Evolutionary conservation across 805 yeast species (phyloP), one percentile per base, ranked within the genome.

Genomic region (Myxozyma melibiosi): DNA sequence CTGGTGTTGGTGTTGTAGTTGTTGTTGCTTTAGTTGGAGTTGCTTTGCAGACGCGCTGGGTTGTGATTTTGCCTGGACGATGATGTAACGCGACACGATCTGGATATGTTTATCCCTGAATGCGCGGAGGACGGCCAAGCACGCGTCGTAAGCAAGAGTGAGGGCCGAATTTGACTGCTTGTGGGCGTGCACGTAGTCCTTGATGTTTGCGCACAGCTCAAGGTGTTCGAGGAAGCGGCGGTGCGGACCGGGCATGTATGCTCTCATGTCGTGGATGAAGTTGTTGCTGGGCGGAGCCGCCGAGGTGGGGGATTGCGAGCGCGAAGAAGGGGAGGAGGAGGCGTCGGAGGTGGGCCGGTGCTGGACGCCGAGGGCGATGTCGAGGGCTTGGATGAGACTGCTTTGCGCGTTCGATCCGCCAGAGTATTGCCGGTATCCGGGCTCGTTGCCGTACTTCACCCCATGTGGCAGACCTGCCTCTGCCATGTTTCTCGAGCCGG

Each of bases 391-490:
- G 61, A 92, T 87, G 66, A 91, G 76, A 1, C 97, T 88, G 45
- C 91, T 84, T 72, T 91, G 98, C 0, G 96, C 97, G 70, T 91
- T 91, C 3, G 96, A 88, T 0, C 98, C 98, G 27, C 98, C 98
- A 16, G 96, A 55, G 46, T 65, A 65, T 20, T 65, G 66, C 1
- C 68, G 51, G 42, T 63, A 65, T 6, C 13, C 25, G 20, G 20
- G 1, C 70, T 67, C 67, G 84, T 90, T 52, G 80, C 76, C 25
- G 68, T 91, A 91, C 47, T 78, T 74, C 1, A 91, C 85, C 1
- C 97, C 98, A 57, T 84, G 72, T 13, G 84, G 84, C 56, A 91
- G 77, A 0, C 97, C 97, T 1, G 85, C 90, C 54, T 83, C 89
- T 25, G 81, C 82, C 97, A 92, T 91, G 67, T 88, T 88, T 68